Evolutionary conservation across 805 yeast genomes (phyloP).

Genomic region (Lipomyces anomalus): DNA sequence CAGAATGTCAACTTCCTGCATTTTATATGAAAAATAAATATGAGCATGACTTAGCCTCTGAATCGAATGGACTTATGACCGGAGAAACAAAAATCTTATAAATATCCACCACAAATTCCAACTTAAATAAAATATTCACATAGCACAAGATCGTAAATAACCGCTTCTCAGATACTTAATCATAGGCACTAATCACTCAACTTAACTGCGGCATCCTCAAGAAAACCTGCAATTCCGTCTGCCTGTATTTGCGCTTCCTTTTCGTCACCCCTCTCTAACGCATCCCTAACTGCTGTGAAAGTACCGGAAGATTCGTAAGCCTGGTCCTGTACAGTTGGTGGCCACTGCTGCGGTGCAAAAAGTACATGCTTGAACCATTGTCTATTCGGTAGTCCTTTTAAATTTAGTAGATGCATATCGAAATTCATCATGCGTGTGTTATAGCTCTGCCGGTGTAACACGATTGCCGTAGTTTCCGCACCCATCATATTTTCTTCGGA

Average conservation of each 20-base stretch:
- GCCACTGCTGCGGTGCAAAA: conserved; percentile 61
- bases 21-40: no score
- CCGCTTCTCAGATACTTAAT: no score
- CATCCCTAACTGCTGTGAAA: conserved; percentile 75
- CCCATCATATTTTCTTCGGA: conserved; percentile 40
- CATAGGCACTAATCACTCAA: conserved; percentile 1
- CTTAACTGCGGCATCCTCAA: conserved; percentile 14
- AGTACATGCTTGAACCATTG: conserved; percentile 51
- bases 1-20: no score
- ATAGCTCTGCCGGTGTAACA: conserved; percentile 31
- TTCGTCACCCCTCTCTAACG: conserved; percentile 46
- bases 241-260: conserved; percentile 42
- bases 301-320: conserved; percentile 46
- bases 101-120: no score
- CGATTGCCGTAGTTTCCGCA: conserved; percentile 16
- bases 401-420: conserved; percentile 38
- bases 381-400: conserved; percentile 46
- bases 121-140: no score
- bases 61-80: no score
- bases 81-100: no score
- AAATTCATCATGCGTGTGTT: conserved; percentile 39
- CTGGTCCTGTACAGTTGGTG: conserved; percentile 43
- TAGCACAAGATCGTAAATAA: no score
- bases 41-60: no score
- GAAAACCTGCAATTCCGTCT: conserved; percentile 6